Percentiles rank a stretch among this genome's conserved stretches.
phyloP scores from a whole-genome alignment of 1,139 yeast species.

The Saccharomyces hybrid region DNA sequence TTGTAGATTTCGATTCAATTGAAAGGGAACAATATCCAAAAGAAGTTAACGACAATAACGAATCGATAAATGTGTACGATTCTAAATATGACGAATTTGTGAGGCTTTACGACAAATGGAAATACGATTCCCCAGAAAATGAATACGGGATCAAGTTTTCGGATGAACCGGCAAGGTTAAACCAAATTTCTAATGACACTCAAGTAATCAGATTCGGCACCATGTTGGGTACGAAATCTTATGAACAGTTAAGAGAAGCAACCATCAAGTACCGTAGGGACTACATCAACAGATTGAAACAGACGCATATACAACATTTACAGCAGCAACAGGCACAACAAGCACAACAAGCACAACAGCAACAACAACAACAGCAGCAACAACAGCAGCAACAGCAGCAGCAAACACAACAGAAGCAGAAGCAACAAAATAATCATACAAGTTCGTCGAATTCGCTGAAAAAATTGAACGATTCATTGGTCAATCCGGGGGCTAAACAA shows the following conservation, averaged over 20 bases:
- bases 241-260: slow-evolving; percentile 52
- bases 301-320: slow-evolving; percentile 31
- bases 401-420: slow-evolving; percentile 6
- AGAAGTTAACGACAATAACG: slow-evolving; percentile 16
- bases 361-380: too few relatives aligned
- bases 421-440: slow-evolving; percentile 5
- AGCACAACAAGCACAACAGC: too few relatives aligned
- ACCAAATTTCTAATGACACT: slow-evolving; percentile 78
- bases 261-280: slow-evolving; percentile 46
- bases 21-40: slow-evolving; percentile 17
- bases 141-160: slow-evolving; percentile 51
- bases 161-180: slow-evolving; percentile 58
- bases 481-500: background rate
- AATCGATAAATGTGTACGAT: slow-evolving; percentile 43
- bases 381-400: too few relatives aligned
- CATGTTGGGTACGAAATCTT: slow-evolving; percentile 80
- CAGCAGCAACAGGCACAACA: slow-evolving; percentile 14
- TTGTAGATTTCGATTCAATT: slow-evolving; percentile 26
- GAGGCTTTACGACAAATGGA: slow-evolving; percentile 66
- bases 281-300: slow-evolving; percentile 38
- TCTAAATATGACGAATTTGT: slow-evolving; percentile 43
- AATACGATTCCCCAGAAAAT: slow-evolving; percentile 60
- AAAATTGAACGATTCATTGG: background rate
- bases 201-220: slow-evolving; percentile 88
- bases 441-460: slow-evolving; percentile 1